These are phyloP conservation scores for Backusella tarrabulga DNA, from an alignment of 192 early-diverging fungal genomes.

Conservation along the genomic window DNA sequence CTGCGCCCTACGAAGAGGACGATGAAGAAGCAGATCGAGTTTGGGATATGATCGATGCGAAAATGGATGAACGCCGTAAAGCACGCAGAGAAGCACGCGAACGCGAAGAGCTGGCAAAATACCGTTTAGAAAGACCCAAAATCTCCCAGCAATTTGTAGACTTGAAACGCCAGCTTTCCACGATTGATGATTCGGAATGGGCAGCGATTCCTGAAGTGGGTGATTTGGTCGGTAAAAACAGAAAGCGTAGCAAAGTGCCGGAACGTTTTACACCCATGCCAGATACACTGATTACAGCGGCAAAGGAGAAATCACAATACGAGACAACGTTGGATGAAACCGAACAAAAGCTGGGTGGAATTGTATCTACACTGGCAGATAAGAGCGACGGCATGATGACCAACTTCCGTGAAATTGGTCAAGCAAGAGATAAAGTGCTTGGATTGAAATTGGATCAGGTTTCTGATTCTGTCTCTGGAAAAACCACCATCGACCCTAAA, in stretches of 20 bases:
- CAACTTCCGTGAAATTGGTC: conserved; percentile 89
- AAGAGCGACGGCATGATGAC: conserved; percentile 59
- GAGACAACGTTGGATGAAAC: conserved; percentile 62
- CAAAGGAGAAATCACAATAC: conserved; percentile 49
- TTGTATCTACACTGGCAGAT: conserved; percentile 46
- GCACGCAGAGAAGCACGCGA: conserved; percentile 74
- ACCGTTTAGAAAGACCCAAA: conserved; percentile 69
- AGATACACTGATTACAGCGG: conserved; percentile 59
- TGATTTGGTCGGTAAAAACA: conserved; percentile 80
- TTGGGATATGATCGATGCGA: conserved; percentile 83
- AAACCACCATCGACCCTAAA: conserved; percentile 91
- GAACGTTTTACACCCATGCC: conserved; percentile 61
- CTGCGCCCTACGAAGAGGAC: conserved; percentile 88
- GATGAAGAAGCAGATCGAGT: conserved; percentile 97
- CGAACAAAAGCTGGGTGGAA: conserved; percentile 57
- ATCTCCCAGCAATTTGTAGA: conserved; percentile 92
- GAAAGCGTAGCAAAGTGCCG: conserved; percentile 58
- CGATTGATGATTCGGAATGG: conserved; percentile 89
- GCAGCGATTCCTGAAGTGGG: conserved; percentile 72
- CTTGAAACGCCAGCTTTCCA: conserved; percentile 79
- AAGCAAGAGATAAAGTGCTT: conserved; percentile 90
- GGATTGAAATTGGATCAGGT: conserved; percentile 90
- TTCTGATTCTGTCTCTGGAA: conserved; percentile 83
- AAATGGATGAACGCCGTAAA: conserved; percentile 86
- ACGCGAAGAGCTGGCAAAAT: conserved; percentile 62